A percentile compares a stretch with the other conserved stretches of the same genome.
These are phyloP conservation scores for Mycena rebaudengoi DNA, from an alignment of 768 basidiomycete genomes.

Conservation along the genomic window DNA sequence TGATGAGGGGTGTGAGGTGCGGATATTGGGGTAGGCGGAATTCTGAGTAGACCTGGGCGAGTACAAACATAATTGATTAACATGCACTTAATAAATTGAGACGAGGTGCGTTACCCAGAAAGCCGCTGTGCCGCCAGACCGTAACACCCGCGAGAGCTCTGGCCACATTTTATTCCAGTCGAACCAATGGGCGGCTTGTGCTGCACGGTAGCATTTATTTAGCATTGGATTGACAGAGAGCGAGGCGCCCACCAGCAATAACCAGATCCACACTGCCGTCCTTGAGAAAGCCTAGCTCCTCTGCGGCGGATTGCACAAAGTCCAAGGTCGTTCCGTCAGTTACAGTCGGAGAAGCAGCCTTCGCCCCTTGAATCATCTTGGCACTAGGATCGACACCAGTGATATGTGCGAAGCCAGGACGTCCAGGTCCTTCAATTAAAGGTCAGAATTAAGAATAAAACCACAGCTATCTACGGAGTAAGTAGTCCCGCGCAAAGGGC, in stretches of 20 bases:
- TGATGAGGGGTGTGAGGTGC: slow-evolving; percentile 63
- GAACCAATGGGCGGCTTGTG: slow-evolving; percentile 87
- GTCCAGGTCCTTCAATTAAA: too few relatives aligned
- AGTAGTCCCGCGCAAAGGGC: too few relatives aligned
- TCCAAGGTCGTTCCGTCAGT: slow-evolving; percentile 27
- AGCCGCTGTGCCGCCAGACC: slow-evolving; percentile 70
- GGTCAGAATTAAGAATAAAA: too few relatives aligned
- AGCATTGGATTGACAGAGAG: not conserved
- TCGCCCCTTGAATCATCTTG: slow-evolving; percentile 72
- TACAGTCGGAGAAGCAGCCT: slow-evolving; percentile 27
- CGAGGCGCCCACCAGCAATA: slow-evolving; percentile 62
- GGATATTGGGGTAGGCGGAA: slow-evolving; percentile 73
- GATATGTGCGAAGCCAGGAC: slow-evolving; percentile 68
- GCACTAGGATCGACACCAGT: slow-evolving; percentile 80
- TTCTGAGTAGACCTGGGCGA: slow-evolving; percentile 71
- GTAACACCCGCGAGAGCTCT: slow-evolving; percentile 67
- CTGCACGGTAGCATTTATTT: slow-evolving; percentile 45
- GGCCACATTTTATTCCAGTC: slow-evolving; percentile 77
- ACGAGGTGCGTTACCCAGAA: slow-evolving; percentile 75
- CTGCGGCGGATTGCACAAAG: slow-evolving; percentile 54
- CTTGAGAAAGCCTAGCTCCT: slow-evolving; percentile 59
- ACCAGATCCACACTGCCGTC: slow-evolving; percentile 70
- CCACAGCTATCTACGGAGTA: too few relatives aligned
- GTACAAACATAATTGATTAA: not conserved
- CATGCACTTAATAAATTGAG: not conserved